Base-by-base conservation (phyloP, 1,284 basidiomycete genomes). In the Jaminaea rosea region DNA sequence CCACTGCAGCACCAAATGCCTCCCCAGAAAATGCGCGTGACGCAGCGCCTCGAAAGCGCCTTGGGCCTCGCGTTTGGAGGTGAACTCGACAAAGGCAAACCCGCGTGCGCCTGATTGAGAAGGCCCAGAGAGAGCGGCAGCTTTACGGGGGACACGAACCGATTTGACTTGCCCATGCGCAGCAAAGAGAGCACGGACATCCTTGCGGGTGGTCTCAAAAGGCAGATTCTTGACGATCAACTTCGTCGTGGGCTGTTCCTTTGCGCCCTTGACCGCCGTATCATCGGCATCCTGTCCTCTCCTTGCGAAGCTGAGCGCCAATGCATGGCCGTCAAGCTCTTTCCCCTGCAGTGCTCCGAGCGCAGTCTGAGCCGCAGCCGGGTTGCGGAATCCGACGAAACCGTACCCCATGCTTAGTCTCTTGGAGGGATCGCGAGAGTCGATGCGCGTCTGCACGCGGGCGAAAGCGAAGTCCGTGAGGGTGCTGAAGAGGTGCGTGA, bases 191-290 rank as follows among this genome's bases (percentile, higher is more conserved):
- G 88, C 85, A 49, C 86, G 80, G 19, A 98, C 80, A 63, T 98
- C 93, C 77, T 87, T 89, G 79, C 88, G 90, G 39, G 85, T 87
- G 44, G 86, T 88, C 76, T 98, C 93, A 77, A 98, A 98, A 19
- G 93, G 91, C 56, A 97, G 79, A 71, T 98, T 98, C 81, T 97
- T 98, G 65, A 97, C 87, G 44, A 97, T 82, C 79, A 97, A 58
- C 58, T 71, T 73, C 21, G 69, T 63, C 23, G 26, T 39, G 15
- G 26, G 21, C 24, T 34, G 10, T 15, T 24, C 23, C 28, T 46
- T 29, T 21, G 51, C 32, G 4, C 19, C 24, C 17, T 17, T 21
- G 39, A 11, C 19, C 4, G 39, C 39, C 1, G 44, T 23, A 1
- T 49, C 53, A 51, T 74, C 69, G n/a, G 69, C 72, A n/a, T 87